Evolutionary conservation across 1,139 yeast species (phyloP), one percentile per base, ranked within the genome.

Genomic region (Suhomyces wounanorum): DNA sequence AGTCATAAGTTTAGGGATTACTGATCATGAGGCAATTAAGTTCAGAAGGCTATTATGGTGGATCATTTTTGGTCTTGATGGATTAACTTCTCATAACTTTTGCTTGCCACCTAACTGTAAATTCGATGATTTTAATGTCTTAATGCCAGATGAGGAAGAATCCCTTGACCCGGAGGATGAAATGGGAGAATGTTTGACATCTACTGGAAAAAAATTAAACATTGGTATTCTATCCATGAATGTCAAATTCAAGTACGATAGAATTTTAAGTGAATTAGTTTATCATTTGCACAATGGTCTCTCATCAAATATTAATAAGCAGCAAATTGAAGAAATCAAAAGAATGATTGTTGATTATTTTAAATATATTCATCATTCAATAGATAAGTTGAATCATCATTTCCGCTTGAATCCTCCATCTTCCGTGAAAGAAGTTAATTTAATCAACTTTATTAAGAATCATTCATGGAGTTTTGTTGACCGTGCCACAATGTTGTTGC

Each of bases 51-150:
- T 82, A 49, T 62, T 84, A 16, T 84, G 88, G 87, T 84, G 87
- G 87, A 83, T 82, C 36, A 81, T 83, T 6, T 82, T 82, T 57
- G 82, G 82, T 16, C 66, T 84, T 49, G 89, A 84, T 61, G 78
- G 83, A 3, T 68, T 82, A 50, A 79, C 84, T 3, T 78, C 86
- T 26, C 79, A 82, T 54, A 82, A 82, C 55, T 78, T 81, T 48
- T 79, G 84, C 60, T 65, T 82, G 36, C 79, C 84, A 0, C 88
- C 89, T 1, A 74, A 81, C 31, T 80, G 85, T 52, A 72, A 73
- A 54, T 66, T 72, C 49, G 80, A 77, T 43, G 85, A 82, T 57
- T 82, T 81, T 62, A 84, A 83, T 57, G 85, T 85, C 0, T 65
- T 76, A 18, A 64, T 82, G 62, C 84, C 86, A 0, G 75, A 73